phyloP scores from a whole-genome alignment of 2,329 filamentous ascomycete genomes.

The Aspergillus tubingensis region DNA sequence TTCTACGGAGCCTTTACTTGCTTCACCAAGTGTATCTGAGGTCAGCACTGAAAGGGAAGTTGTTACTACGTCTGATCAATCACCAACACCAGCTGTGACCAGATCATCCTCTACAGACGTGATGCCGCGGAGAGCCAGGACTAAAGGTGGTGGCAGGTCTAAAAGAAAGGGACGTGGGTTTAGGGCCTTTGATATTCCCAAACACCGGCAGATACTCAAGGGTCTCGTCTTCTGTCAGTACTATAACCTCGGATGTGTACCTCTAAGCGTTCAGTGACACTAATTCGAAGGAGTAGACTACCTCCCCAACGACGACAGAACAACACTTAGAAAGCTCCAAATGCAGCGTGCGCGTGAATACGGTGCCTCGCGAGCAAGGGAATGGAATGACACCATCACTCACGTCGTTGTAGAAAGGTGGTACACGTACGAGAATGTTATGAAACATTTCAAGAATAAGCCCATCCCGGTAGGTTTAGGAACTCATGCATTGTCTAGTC shows the following conservation, averaged over 20 bases:
- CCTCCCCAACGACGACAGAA: conserved; percentile 76
- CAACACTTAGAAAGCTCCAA: conserved; percentile 65
- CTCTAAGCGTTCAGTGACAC: neutral
- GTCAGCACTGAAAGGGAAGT: neutral
- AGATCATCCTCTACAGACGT: conserved; percentile 17
- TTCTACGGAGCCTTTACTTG: neutral
- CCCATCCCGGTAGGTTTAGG: conserved; percentile 49
- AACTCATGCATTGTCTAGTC: neutral
- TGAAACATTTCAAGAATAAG: conserved; percentile 48
- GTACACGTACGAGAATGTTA: conserved; percentile 65
- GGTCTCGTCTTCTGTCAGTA: conserved; percentile 60
- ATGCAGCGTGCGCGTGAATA: conserved; percentile 75
- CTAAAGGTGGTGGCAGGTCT: conserved; percentile 6
- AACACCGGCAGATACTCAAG: conserved; percentile 60
- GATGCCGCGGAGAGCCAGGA: conserved; percentile 15
- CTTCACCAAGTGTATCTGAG: neutral
- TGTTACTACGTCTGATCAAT: neutral
- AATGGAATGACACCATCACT: conserved; percentile 61
- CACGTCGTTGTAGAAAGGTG: conserved; percentile 77
- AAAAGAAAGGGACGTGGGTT: conserved; percentile 36
- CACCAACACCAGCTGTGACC: conserved; percentile 4
- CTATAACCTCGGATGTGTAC: neutral
- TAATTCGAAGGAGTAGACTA: conserved; percentile 54
- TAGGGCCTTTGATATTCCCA: conserved; percentile 50
- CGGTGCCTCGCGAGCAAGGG: conserved; percentile 70